Conservation (phyloP, 257 asterid species). For the Capsicum pubescens region DNA sequence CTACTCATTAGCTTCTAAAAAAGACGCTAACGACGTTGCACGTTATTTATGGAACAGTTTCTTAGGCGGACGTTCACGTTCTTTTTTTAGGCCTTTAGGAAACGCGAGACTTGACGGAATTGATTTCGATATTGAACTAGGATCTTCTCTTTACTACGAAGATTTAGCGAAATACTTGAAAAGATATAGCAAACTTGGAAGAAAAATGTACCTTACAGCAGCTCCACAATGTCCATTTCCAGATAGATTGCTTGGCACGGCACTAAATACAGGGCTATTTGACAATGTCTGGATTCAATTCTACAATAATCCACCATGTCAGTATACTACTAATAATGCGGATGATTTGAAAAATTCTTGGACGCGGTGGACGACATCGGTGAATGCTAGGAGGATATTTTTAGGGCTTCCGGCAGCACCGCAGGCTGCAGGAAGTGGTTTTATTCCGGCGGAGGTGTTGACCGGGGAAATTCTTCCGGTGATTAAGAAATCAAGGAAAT, state of each 20-base stretch:
- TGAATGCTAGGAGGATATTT: slow-evolving; percentile 48
- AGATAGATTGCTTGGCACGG: slow-evolving; percentile 41
- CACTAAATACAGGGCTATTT: slow-evolving; percentile 51
- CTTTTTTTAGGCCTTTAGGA: slow-evolving; percentile 29
- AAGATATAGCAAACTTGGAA: slow-evolving; percentile 9
- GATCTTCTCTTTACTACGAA: slow-evolving; percentile 26
- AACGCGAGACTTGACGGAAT: slow-evolving; percentile 24
- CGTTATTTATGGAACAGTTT: slow-evolving; percentile 22
- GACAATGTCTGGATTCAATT: slow-evolving; percentile 68
- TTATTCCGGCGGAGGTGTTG: slow-evolving; percentile 55
- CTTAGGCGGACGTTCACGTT: not conserved
- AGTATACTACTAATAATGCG: slow-evolving; percentile 36
- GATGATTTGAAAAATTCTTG: slow-evolving; percentile 44
- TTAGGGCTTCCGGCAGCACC: slow-evolving; percentile 64
- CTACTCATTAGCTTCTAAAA: slow-evolving; percentile 21
- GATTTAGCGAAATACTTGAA: slow-evolving; percentile 30
- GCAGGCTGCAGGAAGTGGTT: slow-evolving; percentile 55
- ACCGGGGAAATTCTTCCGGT: slow-evolving; percentile 57
- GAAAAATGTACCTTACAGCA: slow-evolving; percentile 50
- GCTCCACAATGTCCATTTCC: slow-evolving; percentile 66
- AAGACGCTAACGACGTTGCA: slow-evolving; percentile 31
- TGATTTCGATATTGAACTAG: slow-evolving; percentile 32
- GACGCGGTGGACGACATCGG: slow-evolving; percentile 45
- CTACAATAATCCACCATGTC: slow-evolving; percentile 57
- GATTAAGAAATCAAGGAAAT: slow-evolving; percentile 48